Evolutionary conservation across 75 land plant genomes (phyloP).

Genomic region (Pinus taeda): DNA sequence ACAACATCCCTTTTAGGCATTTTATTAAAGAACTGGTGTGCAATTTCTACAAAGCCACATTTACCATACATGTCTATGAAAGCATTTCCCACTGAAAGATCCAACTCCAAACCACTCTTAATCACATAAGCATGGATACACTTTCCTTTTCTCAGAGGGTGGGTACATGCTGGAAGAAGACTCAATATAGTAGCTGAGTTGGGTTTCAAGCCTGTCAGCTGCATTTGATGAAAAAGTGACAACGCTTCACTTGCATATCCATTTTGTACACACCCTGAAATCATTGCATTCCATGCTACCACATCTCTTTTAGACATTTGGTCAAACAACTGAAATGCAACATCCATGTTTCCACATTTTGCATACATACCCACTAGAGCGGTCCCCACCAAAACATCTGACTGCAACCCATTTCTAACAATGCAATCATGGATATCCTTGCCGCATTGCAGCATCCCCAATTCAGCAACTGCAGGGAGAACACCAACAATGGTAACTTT

Average conservation of each 20-base stretch:
- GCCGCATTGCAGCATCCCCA: slow-evolving; percentile 36
- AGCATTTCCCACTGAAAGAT: slow-evolving; percentile 58
- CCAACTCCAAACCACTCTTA: slow-evolving; percentile 26
- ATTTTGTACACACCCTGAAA: slow-evolving; percentile 42
- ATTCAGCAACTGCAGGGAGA: slow-evolving; percentile 45
- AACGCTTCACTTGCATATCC: slow-evolving; percentile 50
- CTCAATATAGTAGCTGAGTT: slow-evolving; percentile 45
- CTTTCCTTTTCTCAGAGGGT: slow-evolving; percentile 32
- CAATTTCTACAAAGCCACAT: slow-evolving; percentile 42
- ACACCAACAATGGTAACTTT: slow-evolving; percentile 27
- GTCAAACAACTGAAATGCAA: slow-evolving; percentile 46
- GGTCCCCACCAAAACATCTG: slow-evolving; percentile 36
- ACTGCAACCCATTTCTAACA: slow-evolving; percentile 19
- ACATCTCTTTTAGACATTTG: slow-evolving; percentile 30
- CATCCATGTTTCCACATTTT: slow-evolving; percentile 37
- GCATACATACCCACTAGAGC: slow-evolving; percentile 63
- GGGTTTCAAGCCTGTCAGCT: slow-evolving; percentile 9
- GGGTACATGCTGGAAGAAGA: slow-evolving; percentile 48
- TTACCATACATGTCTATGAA: slow-evolving; percentile 70
- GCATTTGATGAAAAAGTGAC: slow-evolving; percentile 39
- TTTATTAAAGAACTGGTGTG: slow-evolving; percentile 47
- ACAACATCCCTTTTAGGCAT: slow-evolving; percentile 39
- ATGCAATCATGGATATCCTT: slow-evolving; percentile 36
- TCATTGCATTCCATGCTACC: slow-evolving; percentile 78
- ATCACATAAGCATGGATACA: slow-evolving; percentile 51